phyloP scores from a whole-genome alignment of 306 rosid species.

The Trichosanthes cucumerina region DNA sequence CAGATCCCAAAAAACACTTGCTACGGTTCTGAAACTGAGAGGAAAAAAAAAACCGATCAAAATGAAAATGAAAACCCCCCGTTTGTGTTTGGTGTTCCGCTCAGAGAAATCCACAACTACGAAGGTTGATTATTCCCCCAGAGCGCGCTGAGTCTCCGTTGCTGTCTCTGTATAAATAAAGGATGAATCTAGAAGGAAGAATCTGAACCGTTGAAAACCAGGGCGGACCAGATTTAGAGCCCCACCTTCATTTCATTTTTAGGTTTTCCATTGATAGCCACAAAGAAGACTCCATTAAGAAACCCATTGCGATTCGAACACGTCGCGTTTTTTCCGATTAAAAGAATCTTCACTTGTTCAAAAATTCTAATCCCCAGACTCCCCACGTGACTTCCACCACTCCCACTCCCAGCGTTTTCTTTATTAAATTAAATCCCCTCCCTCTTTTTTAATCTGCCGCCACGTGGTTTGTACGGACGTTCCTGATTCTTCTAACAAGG shows the following conservation, averaged over 20 bases:
- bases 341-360: not conserved
- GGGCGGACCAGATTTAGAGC: constrained; percentile 1
- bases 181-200: not conserved
- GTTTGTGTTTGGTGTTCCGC: not conserved
- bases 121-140: not conserved
- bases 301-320: not conserved
- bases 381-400: constrained; percentile 1
- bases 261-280: constrained; percentile 7
- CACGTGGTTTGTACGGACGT: not conserved
- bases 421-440: no score
- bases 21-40: not conserved
- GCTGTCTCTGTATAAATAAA: not conserved
- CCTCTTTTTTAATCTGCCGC: not conserved
- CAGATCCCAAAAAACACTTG: not conserved
- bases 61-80: not conserved
- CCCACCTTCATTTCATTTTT: constrained; percentile 6
- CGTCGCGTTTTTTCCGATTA: not conserved
- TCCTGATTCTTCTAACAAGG: not conserved
- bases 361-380: not conserved
- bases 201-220: constrained; percentile 1
- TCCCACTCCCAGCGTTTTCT: not conserved
- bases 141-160: constrained; percentile 1
- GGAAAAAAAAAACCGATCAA: not conserved
- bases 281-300: constrained; percentile 3
- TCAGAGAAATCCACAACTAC: not conserved